Conservation (phyloP, 192 early-diverging fungal genomes). For the Podila horticola region DNA sequence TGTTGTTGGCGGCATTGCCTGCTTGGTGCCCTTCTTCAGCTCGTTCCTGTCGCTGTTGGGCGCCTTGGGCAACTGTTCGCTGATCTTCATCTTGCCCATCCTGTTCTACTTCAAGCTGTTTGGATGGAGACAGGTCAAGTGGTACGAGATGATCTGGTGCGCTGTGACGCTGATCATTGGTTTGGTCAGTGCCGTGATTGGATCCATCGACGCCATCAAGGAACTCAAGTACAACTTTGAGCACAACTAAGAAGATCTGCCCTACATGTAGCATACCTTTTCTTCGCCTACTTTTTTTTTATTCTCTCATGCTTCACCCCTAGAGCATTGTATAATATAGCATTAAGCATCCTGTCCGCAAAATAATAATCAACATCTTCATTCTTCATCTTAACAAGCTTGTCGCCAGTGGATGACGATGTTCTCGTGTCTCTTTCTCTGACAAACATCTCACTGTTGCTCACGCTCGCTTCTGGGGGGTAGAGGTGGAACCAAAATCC, state of each 20-base stretch:
- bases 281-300: neutral
- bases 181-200: slow-evolving; percentile 69
- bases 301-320: neutral
- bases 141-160: slow-evolving; percentile 51
- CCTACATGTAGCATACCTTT: neutral
- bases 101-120: slow-evolving; percentile 59
- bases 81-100: slow-evolving; percentile 69
- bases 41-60: slow-evolving; percentile 70
- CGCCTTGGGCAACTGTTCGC: slow-evolving; percentile 60
- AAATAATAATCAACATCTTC: too few relatives aligned
- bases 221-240: slow-evolving; percentile 61
- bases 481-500: too few relatives aligned
- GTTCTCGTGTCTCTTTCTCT: too few relatives aligned
- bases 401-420: too few relatives aligned
- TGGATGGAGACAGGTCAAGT: slow-evolving; percentile 55
- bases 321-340: neutral
- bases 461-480: too few relatives aligned
- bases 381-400: too few relatives aligned
- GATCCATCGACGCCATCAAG: slow-evolving; percentile 70
- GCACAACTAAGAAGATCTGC: neutral
- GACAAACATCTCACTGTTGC: too few relatives aligned
- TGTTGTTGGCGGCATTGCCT: slow-evolving; percentile 51
- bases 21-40: slow-evolving; percentile 67
- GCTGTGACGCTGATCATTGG: slow-evolving; percentile 53
- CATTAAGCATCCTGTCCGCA: too few relatives aligned